Conservation (phyloP, 1,139 yeast genomes). For the Kazachstania sp. region DNA sequence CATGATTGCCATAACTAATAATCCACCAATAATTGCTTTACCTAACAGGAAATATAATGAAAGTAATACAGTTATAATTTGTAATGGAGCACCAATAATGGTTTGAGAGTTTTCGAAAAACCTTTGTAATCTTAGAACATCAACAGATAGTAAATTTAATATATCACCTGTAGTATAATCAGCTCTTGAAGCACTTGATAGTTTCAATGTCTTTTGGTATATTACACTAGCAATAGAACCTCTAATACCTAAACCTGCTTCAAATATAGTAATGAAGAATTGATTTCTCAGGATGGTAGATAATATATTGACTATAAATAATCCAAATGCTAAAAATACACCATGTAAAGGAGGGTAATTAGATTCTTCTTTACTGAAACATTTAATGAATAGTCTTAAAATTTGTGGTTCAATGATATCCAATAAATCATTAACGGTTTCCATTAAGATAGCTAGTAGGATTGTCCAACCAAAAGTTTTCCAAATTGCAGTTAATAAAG, state of each 20-base stretch:
- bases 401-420: constrained; percentile 52
- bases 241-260: constrained; percentile 45
- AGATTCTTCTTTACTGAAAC: constrained; percentile 34
- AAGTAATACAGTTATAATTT: constrained; percentile 43
- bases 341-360: constrained; percentile 42
- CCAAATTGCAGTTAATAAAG: constrained; percentile 37
- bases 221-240: constrained; percentile 44
- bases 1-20: constrained; percentile 44
- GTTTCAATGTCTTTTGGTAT: constrained; percentile 42
- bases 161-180: constrained; percentile 49
- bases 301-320: constrained; percentile 42
- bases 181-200: constrained; percentile 41
- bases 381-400: constrained; percentile 41
- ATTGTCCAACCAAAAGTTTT: constrained; percentile 44
- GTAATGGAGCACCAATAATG: constrained; percentile 52
- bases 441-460: constrained; percentile 38
- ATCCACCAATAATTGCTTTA: constrained; percentile 53
- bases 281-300: constrained; percentile 45
- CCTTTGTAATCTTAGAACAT: constrained; percentile 47
- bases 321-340: constrained; percentile 40
- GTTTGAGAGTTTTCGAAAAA: constrained; percentile 46
- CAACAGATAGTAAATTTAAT: constrained; percentile 51
- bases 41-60: constrained; percentile 57
- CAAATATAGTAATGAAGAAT: constrained; percentile 43
- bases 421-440: constrained; percentile 38